Base-by-base conservation (phyloP, 352 stramenopile genomes). In the Pythium folliculosum region DNA sequence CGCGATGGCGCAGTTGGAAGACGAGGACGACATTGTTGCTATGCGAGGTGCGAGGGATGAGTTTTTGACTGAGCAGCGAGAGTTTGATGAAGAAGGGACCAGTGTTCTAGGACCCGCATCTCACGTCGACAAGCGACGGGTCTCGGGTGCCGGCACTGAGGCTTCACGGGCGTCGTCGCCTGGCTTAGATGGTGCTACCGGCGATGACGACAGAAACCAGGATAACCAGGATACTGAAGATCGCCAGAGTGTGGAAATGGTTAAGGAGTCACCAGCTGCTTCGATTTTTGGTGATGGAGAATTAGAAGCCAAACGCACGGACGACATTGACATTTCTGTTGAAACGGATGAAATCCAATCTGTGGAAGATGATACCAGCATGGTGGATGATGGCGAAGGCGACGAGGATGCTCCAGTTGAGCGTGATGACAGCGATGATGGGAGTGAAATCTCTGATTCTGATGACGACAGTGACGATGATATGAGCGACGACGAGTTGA, bases 1-100 rank as follows among this genome's bases (percentile, higher is more conserved):
- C 27, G 92, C 94, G 7, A 99, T 99, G 96, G 86, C 92, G 14
- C 79, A 95, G 49, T 69, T 99, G 7, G 97, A 99, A 78, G 97
- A 99, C 27, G 63, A 70, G 40, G 63, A 70, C 25, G 63, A 70
- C 37, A 59, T 98, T 8, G 84, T 90, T 13, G 96, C 95, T 3
- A 96, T 98, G 81, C 80, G 90, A 44, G 95, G 84, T 13, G 92
- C 84, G 19, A 69, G 78, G 32, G 81, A 81, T 2, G 82, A 92
- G 56, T 77, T 80, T 52, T 35, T 86, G 40, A 75, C 75, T 16
- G 82, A 91, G 63, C 73, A 86, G 35, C 63, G 74, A 0, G 83
- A 92, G 56, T 94, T 90, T 63, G 78, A 90, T 14, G 78, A 90
- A 58, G 79, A 90, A 8, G 19, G n/a, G 2, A 50, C 4, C 17